A percentile compares a stretch with the other conserved stretches of the same genome.
These are phyloP conservation scores for Cytospora piceae DNA, from an alignment of 2,329 filamentous ascomycete genomes.

Conservation along the genomic window DNA sequence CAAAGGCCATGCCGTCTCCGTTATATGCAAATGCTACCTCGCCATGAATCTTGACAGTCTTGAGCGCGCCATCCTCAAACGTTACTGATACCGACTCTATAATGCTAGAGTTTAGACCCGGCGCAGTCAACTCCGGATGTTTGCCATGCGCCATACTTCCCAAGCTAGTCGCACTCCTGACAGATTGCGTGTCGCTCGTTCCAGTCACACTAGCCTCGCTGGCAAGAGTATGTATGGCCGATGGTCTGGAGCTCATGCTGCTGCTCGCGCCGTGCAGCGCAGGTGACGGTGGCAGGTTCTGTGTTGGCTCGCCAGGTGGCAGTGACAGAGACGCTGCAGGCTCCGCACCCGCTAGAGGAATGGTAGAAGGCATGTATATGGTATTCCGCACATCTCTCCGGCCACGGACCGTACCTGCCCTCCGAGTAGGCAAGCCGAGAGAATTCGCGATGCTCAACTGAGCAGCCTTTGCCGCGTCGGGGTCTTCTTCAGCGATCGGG, in stretches of 20 bases:
- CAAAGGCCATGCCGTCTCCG: slow-evolving; percentile 49
- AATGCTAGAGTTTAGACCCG: slow-evolving; percentile 84
- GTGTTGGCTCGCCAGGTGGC: slow-evolving; percentile 33
- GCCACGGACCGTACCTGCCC: slow-evolving; percentile 78
- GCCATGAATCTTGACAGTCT: slow-evolving; percentile 75
- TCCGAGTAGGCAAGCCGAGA: slow-evolving; percentile 70
- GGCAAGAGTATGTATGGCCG: slow-evolving; percentile 58
- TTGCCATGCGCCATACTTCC: slow-evolving; percentile 69
- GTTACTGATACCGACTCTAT: slow-evolving; percentile 89
- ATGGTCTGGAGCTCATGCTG: slow-evolving; percentile 43
- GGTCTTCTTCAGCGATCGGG: slow-evolving; percentile 77
- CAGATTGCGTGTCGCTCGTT: slow-evolving; percentile 84
- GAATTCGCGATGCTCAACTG: slow-evolving; percentile 76
- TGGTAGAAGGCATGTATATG: slow-evolving; percentile 68
- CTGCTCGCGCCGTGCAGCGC: slow-evolving; percentile 41
- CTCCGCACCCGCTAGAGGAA: slow-evolving; percentile 7
- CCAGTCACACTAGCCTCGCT: slow-evolving; percentile 64
- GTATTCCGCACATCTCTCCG: slow-evolving; percentile 92
- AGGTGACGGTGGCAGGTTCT: slow-evolving; percentile 41
- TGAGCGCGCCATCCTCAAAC: slow-evolving; percentile 75
- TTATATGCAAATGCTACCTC: slow-evolving; percentile 91
- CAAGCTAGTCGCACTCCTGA: slow-evolving; percentile 84
- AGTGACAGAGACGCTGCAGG: slow-evolving; percentile 30
- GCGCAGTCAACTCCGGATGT: slow-evolving; percentile 79
- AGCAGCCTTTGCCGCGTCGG: slow-evolving; percentile 72